Evolutionary conservation across 129 eudicot genomes (phyloP), one percentile per base, ranked within the genome.

Genomic region (Oenanthe sinensis): DNA sequence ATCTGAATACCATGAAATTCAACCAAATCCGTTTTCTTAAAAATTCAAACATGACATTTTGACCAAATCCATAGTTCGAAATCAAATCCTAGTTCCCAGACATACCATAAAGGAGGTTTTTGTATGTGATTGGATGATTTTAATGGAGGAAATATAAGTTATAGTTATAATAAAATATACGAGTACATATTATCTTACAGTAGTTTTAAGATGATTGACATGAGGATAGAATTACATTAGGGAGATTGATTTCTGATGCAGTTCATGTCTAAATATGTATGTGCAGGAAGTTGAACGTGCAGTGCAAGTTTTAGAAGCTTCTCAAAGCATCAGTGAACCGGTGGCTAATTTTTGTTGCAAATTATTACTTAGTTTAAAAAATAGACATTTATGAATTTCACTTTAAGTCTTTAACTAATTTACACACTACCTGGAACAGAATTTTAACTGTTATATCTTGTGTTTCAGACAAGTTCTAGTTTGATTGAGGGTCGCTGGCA

Each of bases 401-500:
- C 26, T 54, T 15, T 0, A 3, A 4, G n/a, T n/a, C n/a, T n/a
- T n/a, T n/a, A n/a, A n/a, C n/a, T 47, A 47, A 47, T 12, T 47
- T 47, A 47, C 50, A 16, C 14, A 47, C 50, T 47, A 36, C 73
- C 26, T 71, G 30, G 15, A 71, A 10, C 28, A 26, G 15, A 8
- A 10, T 43, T 69, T 44, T 44, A 20, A 37, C 79, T 50, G 71
- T 17, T 28, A 16, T 26, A 10, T 43, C 12, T 69, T 13, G 12
- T 12, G 54, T 83, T 40, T 84, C 94, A 96, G 99, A 96, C 99
- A 71, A 87, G 95, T 76, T 92, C 97, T 52, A 89, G 95, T 80
- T 81, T 92, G 52, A 92, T 92, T 11, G 99, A 96, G 87, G 99
- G 97, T 55, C 85, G 97, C 11, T 96, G 99, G 99, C 97, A 91